phyloP scores from a whole-genome alignment of 306 rosid genomes.

The Trifolium subterraneum region DNA sequence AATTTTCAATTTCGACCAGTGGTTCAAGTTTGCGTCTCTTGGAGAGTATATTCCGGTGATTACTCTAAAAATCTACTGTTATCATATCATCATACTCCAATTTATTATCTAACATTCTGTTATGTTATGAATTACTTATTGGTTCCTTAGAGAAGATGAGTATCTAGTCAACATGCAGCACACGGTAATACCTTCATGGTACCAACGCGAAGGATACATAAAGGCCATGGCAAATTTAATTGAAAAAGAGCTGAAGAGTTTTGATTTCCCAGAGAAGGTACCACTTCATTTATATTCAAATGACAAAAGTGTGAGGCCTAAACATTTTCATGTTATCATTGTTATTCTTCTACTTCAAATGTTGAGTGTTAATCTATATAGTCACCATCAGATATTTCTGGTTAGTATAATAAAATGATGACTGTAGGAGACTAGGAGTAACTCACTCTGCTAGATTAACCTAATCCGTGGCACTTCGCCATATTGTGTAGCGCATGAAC shows the following conservation, averaged over 20 bases:
- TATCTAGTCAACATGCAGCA: constrained; percentile 98
- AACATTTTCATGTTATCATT: constrained; percentile 27
- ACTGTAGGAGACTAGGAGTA: background rate
- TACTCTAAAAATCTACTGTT: constrained; percentile 4
- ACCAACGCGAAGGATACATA: constrained; percentile 97
- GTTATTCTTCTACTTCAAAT: constrained; percentile 27
- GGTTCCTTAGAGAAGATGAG: constrained; percentile 81
- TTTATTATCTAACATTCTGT: constrained; percentile 31
- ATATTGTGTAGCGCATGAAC: too few species aligned
- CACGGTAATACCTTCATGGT: constrained; percentile 97
- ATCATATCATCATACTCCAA: constrained; percentile 17
- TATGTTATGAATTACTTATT: constrained; percentile 36
- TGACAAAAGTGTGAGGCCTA: background rate
- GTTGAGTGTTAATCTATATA: constrained; percentile 21
- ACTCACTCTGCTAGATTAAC: constrained; percentile 6
- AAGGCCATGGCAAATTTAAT: constrained; percentile 93
- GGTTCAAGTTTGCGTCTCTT: constrained; percentile 96
- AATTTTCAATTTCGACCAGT: constrained; percentile 97
- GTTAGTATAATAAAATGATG: constrained; percentile 19
- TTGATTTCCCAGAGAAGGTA: constrained; percentile 74
- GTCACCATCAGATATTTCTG: constrained; percentile 15
- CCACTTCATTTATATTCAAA: constrained; percentile 27
- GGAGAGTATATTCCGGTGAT: constrained; percentile 95
- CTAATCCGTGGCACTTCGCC: too few species aligned
- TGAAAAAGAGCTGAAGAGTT: constrained; percentile 73